Conservation (phyloP, 257 asterid genomes). For the Solanum chilense region DNA sequence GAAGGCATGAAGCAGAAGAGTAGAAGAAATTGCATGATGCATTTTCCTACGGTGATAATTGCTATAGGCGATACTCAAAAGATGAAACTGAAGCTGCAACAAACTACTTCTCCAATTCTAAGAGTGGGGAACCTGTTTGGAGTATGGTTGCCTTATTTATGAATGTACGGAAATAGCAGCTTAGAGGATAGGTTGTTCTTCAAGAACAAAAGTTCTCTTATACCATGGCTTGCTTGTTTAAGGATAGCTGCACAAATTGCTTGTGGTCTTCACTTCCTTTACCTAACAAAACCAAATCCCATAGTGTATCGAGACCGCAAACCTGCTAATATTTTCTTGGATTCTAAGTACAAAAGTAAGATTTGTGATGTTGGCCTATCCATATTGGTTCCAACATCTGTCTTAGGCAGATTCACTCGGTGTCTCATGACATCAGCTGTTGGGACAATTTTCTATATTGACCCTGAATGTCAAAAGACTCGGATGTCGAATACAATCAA, state of each 20-base stretch:
- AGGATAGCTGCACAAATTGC: slow-evolving; percentile 81
- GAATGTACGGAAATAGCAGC: slow-evolving; percentile 87
- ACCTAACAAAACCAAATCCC: slow-evolving; percentile 74
- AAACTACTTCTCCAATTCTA: slow-evolving; percentile 37
- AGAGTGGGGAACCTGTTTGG: slow-evolving; percentile 85
- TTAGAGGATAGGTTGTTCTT: slow-evolving; percentile 71
- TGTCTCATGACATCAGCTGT: slow-evolving; percentile 85
- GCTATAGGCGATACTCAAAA: slow-evolving; percentile 46
- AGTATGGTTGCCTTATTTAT: slow-evolving; percentile 85
- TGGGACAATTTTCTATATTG: slow-evolving; percentile 96
- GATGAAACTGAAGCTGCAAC: slow-evolving; percentile 71
- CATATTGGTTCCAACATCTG: slow-evolving; percentile 60
- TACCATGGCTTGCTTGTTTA: slow-evolving; percentile 60
- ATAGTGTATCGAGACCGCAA: slow-evolving; percentile 90
- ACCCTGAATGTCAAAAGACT: slow-evolving; percentile 88
- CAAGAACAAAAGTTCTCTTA: slow-evolving; percentile 33
- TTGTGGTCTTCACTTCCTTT: slow-evolving; percentile 79
- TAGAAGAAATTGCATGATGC: slow-evolving; percentile 55
- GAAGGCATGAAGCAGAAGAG: slow-evolving; percentile 47
- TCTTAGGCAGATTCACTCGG: slow-evolving; percentile 51
- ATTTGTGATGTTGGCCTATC: slow-evolving; percentile 82
- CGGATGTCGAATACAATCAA: slow-evolving; percentile 86
- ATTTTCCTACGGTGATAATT: slow-evolving; percentile 22
- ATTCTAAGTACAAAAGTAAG: slow-evolving; percentile 69
- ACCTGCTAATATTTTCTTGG: slow-evolving; percentile 82